Evolutionary conservation across 352 stramenopile genomes (phyloP).

Genomic region (Pythium sp.): DNA sequence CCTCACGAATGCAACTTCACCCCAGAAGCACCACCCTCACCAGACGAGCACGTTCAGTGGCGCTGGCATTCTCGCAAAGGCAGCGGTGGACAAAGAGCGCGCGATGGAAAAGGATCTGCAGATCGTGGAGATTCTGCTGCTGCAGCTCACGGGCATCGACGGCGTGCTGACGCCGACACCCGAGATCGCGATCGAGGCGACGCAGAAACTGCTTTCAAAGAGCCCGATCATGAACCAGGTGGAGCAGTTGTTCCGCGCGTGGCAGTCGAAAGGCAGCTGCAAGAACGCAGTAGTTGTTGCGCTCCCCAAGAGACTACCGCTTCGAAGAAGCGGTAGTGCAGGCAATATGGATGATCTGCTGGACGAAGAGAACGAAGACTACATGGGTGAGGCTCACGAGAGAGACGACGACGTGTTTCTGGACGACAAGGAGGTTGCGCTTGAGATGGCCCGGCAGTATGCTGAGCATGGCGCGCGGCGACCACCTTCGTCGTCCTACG

Average conservation of each 20-base stretch:
- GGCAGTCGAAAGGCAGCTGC: conserved; percentile 28
- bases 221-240: conserved; percentile 30
- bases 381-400: conserved; percentile 9
- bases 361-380: conserved; percentile 25
- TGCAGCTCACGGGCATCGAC: conserved; percentile 33
- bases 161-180: conserved; percentile 28
- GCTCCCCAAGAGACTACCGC: conserved; percentile 4
- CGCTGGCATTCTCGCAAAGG: conserved; percentile 9
- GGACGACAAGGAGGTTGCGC: conserved; percentile 21
- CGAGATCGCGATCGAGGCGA: conserved; percentile 25
- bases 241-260: conserved; percentile 34
- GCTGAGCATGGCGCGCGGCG: conserved; percentile 18
- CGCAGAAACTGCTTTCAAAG: conserved; percentile 24
- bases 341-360: background rate
- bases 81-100: conserved; percentile 1
- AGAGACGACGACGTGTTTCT: conserved; percentile 17
- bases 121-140: conserved; percentile 34
- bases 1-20: background rate
- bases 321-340: background rate
- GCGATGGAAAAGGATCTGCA: conserved; percentile 13
- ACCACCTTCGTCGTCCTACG: conserved; percentile 16
- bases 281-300: background rate
- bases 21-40: background rate
- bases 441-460: conserved; percentile 29
- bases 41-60: conserved; percentile 2